Evolutionary conservation across 73 alveolate genomes (phyloP).

Genomic region (Urostyla sp.): DNA sequence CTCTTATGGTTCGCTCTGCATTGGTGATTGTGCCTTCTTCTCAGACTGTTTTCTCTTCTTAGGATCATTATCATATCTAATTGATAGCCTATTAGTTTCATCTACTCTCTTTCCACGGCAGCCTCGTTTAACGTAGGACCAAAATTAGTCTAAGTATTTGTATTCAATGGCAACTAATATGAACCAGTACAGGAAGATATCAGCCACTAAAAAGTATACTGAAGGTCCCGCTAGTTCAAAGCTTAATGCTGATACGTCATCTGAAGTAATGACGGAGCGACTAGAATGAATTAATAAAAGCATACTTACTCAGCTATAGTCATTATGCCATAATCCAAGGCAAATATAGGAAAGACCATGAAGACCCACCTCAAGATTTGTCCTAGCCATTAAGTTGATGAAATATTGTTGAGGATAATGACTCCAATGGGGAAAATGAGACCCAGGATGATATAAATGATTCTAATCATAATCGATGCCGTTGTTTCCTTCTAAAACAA

Average conservation of each 20-base stretch:
- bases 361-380: slow-evolving; percentile 81
- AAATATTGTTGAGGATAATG: slow-evolving; percentile 72
- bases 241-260: neutral
- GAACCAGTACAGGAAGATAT: slow-evolving; percentile 55
- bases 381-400: slow-evolving; percentile 70
- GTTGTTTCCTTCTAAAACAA: slow-evolving; percentile 73
- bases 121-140: slow-evolving; percentile 19
- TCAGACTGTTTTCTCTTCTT: neutral
- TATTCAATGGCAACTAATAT: slow-evolving; percentile 46
- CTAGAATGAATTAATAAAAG: neutral
- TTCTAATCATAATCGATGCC: slow-evolving; percentile 69
- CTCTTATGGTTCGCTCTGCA: neutral
- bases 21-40: too few relatives aligned
- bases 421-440: slow-evolving; percentile 69
- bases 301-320: slow-evolving; percentile 56
- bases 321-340: slow-evolving; percentile 88
- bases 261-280: slow-evolving; percentile 44
- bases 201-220: slow-evolving; percentile 33
- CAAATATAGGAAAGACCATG: slow-evolving; percentile 91
- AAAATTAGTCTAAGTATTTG: neutral
- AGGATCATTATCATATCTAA: neutral
- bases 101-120: neutral
- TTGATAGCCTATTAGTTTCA: neutral
- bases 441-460: slow-evolving; percentile 73
- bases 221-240: slow-evolving; percentile 55